Conservation (phyloP, 371 early-diverging fungal species). For the Thermomucor indicae-seudaticae region DNA sequence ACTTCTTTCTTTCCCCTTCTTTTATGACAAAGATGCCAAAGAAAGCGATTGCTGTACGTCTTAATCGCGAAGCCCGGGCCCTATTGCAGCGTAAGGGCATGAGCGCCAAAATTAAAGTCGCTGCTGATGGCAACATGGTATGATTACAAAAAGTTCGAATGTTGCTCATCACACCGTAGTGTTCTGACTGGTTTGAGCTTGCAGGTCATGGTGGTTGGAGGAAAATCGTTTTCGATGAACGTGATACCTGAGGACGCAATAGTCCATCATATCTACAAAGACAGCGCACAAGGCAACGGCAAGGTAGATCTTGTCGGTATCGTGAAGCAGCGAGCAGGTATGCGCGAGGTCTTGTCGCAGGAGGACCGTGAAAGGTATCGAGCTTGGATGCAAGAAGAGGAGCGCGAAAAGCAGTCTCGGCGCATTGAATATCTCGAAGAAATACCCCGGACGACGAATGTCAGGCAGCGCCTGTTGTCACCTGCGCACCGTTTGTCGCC, state of each 20-base stretch:
- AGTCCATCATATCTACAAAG: conserved; percentile 4
- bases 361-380: conserved; percentile 18
- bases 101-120: conserved; percentile 8
- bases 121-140: conserved; percentile 4
- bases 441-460: too few species aligned
- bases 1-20: conserved; percentile 3
- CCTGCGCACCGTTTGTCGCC: conserved; percentile 7
- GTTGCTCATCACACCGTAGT: neutral
- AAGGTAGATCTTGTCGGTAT: conserved; percentile 7
- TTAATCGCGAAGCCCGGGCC: conserved; percentile 21
- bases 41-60: conserved; percentile 18
- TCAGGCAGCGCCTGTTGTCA: conserved; percentile 10
- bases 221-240: conserved; percentile 12
- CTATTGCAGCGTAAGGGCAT: conserved; percentile 5
- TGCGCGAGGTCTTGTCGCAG: conserved; percentile 19
- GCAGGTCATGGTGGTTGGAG: conserved; percentile 16
- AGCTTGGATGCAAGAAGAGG: conserved; percentile 13
- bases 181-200: neutral
- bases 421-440: too few species aligned
- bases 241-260: conserved; percentile 5
- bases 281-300: neutral
- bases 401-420: conserved; percentile 24
- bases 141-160: neutral
- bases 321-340: conserved; percentile 10
- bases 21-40: conserved; percentile 5